Conservation (phyloP, 805 yeast genomes). For the Cyberlindnera nakhonratchasimensis region DNA sequence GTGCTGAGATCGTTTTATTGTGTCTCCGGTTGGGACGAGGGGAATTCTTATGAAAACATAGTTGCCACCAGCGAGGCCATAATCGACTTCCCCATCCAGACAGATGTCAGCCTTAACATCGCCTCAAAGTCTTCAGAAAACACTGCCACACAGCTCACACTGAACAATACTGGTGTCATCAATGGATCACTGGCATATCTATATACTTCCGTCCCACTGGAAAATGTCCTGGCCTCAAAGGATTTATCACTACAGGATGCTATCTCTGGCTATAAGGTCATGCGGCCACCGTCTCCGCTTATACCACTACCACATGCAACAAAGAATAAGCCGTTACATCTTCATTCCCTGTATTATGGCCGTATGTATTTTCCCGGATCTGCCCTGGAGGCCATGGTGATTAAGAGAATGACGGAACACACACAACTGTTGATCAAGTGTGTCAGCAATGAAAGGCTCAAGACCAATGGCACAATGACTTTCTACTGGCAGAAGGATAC, state of each 20-base stretch:
- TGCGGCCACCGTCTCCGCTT: conserved; percentile 37
- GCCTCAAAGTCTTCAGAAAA: conserved; percentile 66
- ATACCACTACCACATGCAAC: conserved; percentile 31
- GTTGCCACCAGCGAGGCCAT: conserved; percentile 65
- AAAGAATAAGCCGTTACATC: conserved; percentile 5
- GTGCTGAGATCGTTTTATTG: conserved; percentile 68
- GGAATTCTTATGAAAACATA: conserved; percentile 72
- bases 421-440: conserved; percentile 72
- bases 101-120: conserved; percentile 59
- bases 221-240: conserved; percentile 47
- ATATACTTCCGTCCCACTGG: conserved; percentile 61
- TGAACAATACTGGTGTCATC: conserved; percentile 60
- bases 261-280: conserved; percentile 60
- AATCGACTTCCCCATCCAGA: conserved; percentile 71
- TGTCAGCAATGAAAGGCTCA: conserved; percentile 60
- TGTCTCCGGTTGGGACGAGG: conserved; percentile 74
- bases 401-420: conserved; percentile 54
- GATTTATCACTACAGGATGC: conserved; percentile 61
- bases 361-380: conserved; percentile 85
- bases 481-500: conserved; percentile 67
- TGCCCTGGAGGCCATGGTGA: conserved; percentile 81
- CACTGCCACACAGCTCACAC: conserved; percentile 69
- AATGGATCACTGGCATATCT: conserved; percentile 83
- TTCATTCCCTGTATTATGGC: conserved; percentile 65
- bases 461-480: conserved; percentile 56